phyloP scores from a whole-genome alignment of 192 early-diverging fungal species.

The Paraglomus occultum region DNA sequence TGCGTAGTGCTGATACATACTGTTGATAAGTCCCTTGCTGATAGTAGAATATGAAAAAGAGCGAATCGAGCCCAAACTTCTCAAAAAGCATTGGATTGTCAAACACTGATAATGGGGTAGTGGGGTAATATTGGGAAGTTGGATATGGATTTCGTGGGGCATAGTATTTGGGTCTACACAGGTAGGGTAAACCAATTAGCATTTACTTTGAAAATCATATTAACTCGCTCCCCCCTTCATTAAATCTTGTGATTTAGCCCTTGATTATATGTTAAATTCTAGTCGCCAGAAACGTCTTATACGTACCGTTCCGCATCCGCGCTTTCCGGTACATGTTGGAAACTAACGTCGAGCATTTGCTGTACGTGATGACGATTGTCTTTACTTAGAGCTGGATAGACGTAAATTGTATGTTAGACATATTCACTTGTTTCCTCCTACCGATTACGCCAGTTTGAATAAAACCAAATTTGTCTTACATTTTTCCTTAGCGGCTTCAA shows the following conservation, averaged over 20 bases:
- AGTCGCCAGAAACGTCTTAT: neutral
- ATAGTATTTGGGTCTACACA: slow-evolving; percentile 65
- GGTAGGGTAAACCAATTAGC: neutral
- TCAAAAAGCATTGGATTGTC: slow-evolving; percentile 85
- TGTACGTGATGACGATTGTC: slow-evolving; percentile 49
- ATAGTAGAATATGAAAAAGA: slow-evolving; percentile 99
- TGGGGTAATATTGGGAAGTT: slow-evolving; percentile 92
- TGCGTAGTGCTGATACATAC: slow-evolving; percentile 50
- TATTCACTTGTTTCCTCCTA: neutral
- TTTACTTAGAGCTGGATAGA: slow-evolving; percentile 38
- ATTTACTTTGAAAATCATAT: too few species aligned
- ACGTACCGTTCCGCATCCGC: slow-evolving; percentile 78
- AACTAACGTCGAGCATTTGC: slow-evolving; percentile 84
- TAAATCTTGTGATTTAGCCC: too few species aligned
- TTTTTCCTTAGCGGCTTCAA: slow-evolving; percentile 52
- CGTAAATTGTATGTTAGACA: slow-evolving; percentile 16
- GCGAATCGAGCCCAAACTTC: slow-evolving; percentile 89
- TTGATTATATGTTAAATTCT: too few species aligned
- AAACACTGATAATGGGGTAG: slow-evolving; percentile 72
- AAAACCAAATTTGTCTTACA: slow-evolving; percentile 28
- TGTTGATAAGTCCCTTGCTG: slow-evolving; percentile 96
- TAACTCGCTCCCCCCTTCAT: too few species aligned
- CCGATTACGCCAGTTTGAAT: neutral
- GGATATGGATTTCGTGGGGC: slow-evolving; percentile 71
- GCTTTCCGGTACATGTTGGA: slow-evolving; percentile 77